A percentile compares a stretch with the other conserved stretches of the same genome.
Evolutionary conservation across 176 grass and related monocot species (phyloP).

Genomic region (Hordeum marinum): DNA sequence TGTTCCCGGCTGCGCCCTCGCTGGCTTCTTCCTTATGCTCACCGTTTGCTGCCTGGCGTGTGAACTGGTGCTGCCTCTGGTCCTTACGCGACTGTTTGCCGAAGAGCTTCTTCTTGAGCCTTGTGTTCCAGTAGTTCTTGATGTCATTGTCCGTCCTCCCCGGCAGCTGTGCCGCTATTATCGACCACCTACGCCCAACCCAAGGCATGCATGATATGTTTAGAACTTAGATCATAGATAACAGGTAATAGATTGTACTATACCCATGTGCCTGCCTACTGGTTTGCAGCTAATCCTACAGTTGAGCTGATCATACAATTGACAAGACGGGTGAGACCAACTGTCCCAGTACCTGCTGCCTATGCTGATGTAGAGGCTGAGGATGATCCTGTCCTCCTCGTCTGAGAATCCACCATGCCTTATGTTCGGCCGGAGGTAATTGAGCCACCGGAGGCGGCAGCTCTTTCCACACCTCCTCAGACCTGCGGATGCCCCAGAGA

Average conservation of each 20-base stretch:
- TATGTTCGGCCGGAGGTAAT: constrained; percentile 92
- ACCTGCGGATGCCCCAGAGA: constrained; percentile 30
- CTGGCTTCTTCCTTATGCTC: constrained; percentile 47
- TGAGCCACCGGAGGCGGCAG: constrained; percentile 94
- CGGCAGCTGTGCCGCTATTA: constrained; percentile 89
- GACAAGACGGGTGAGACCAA: not conserved
- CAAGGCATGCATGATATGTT: constrained; percentile 21
- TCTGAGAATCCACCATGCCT: constrained; percentile 92
- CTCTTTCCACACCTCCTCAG: constrained; percentile 95
- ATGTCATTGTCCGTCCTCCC: constrained; percentile 97
- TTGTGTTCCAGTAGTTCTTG: constrained; percentile 99
- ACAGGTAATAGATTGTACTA: constrained; percentile 14
- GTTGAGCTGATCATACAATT: constrained; percentile 19
- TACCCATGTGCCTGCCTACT: constrained; percentile 36
- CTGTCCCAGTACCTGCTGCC: constrained; percentile 74
- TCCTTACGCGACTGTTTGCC: constrained; percentile 69
- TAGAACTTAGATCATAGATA: constrained; percentile 20
- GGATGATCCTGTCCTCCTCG: constrained; percentile 87
- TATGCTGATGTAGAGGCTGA: constrained; percentile 82
- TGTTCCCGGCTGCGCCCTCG: constrained; percentile 16
- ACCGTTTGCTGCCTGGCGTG: constrained; percentile 6
- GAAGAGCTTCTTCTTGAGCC: constrained; percentile 94
- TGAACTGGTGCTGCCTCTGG: constrained; percentile 42
- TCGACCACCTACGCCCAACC: constrained; percentile 68
- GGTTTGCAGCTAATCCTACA: constrained; percentile 35